phyloP scores from a whole-genome alignment of 202 grass and related monocot genomes.

The Eragrostis tef region DNA sequence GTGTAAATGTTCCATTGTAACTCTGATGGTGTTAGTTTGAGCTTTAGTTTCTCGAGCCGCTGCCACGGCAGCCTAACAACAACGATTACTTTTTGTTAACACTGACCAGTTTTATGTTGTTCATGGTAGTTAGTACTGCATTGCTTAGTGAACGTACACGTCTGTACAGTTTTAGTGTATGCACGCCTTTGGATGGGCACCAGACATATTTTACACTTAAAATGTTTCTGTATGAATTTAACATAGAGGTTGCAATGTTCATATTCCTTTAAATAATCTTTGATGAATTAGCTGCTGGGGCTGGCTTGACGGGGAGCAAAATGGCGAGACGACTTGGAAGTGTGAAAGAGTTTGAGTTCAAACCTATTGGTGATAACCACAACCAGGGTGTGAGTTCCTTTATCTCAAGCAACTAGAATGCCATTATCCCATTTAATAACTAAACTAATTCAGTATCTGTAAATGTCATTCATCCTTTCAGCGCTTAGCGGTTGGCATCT shows the following conservation, averaged over 20 bases:
- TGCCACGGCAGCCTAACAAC: too few species aligned
- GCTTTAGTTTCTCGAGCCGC: too few species aligned
- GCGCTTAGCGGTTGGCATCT: conserved; percentile 85
- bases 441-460: conserved; percentile 42
- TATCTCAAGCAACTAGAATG: conserved; percentile 36
- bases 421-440: conserved; percentile 1
- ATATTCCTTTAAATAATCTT: conserved; percentile 37
- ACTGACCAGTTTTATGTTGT: neutral
- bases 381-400: conserved; percentile 94
- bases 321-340: conserved; percentile 86
- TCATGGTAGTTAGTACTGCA: neutral
- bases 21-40: conserved; percentile 2
- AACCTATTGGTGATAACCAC: conserved; percentile 86
- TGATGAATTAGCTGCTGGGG: conserved; percentile 74
- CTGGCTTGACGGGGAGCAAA: conserved; percentile 91
- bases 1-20: conserved; percentile 22
- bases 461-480: conserved; percentile 45
- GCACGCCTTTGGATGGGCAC: neutral
- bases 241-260: neutral
- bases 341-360: conserved; percentile 95
- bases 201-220: conserved; percentile 1
- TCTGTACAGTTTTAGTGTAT: too few species aligned
- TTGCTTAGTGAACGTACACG: neutral
- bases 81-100: too few species aligned
- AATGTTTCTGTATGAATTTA: neutral